Evolutionary conservation across 306 rosid genomes (phyloP).

Genomic region (Pyrus betulifolia): DNA sequence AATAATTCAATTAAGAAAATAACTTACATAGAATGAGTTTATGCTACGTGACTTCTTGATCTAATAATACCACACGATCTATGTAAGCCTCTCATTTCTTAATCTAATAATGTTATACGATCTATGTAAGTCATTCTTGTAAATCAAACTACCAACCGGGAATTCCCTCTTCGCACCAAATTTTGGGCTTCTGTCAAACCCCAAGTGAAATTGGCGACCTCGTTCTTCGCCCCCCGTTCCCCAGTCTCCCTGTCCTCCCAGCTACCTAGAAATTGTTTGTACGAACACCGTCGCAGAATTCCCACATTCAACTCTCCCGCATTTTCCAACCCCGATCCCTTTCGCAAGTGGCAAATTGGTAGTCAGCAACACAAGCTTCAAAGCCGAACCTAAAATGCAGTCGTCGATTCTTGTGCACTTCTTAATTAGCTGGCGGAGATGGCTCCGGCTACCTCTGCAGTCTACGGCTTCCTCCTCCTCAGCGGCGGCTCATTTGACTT

Average conservation of each 20-base stretch:
- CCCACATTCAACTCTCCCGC: neutral
- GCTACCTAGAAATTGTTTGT: neutral
- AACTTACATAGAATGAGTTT: neutral
- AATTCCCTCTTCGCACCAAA: too few relatives aligned
- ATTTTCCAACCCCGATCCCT: neutral
- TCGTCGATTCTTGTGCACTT: neutral
- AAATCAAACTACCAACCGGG: too few relatives aligned
- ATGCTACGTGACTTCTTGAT: too few relatives aligned
- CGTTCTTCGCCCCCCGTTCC: neutral
- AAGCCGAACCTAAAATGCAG: neutral
- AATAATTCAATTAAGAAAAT: too few relatives aligned
- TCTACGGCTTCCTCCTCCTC: conserved; percentile 17
- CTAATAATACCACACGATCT: too few relatives aligned
- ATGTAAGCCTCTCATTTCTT: too few relatives aligned
- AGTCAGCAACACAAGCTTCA: neutral
- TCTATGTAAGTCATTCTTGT: too few relatives aligned
- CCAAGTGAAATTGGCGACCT: neutral
- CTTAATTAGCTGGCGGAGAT: neutral
- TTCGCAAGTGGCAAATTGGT: neutral
- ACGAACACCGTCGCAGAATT: neutral
- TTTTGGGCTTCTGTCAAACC: neutral
- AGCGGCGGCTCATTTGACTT: conserved; percentile 24
- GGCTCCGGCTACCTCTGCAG: conserved; percentile 9
- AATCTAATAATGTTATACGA: too few relatives aligned
- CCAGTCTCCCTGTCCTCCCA: neutral